Base-by-base conservation (phyloP, 805 yeast genomes). In the Wickerhamomyces ciferrii region DNA sequence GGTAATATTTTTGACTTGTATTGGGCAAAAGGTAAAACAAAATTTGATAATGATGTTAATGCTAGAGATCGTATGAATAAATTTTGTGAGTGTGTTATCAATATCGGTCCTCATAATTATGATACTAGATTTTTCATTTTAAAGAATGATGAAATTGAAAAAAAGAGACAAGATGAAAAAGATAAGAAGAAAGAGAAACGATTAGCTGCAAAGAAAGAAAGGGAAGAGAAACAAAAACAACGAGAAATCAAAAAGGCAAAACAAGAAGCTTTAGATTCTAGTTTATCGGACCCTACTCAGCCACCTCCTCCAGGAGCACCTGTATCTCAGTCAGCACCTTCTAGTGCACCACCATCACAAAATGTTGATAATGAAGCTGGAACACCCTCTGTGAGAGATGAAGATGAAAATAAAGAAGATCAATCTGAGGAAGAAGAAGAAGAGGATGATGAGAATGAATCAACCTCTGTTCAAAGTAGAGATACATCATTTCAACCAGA, bases 11-110 rank as follows among this genome's bases (percentile, higher is more conserved):
- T 92, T 57, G 79, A 79, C 48, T 71, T 84, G 41, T 88, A 82
- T 55, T 92, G 97, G 96, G 74, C 84, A 8, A 80, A 85, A 49
- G 85, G 83, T 43, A 44, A 72, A 69, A 44, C 73, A 62, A 45
- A 64, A 66, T 48, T 65, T 25, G 61, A 66, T 46, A 61, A 71
- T 49, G 74, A 71, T 46, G 64, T 60, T n/a, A 79, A 78, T 59
- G 84, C 87, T 5, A 70, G 95, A 55, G 97, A 92, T 52, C 82
- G 82, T 46, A 90, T 91, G 96, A 84, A 89, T 49, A 90, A 89
- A 60, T 68, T 94, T 47, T 80, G 92, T 54, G 97, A 91, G 54
- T 81, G 91, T 49, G 67, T 70, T 2, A 65, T 90, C 66, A 70
- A 72, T 11, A 72, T 85, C 20, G 98, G 97, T 0, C 96, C 97